Evolutionary conservation across 208 protist species (phyloP).

Genomic region (Acanthamoeba rhysodes): DNA sequence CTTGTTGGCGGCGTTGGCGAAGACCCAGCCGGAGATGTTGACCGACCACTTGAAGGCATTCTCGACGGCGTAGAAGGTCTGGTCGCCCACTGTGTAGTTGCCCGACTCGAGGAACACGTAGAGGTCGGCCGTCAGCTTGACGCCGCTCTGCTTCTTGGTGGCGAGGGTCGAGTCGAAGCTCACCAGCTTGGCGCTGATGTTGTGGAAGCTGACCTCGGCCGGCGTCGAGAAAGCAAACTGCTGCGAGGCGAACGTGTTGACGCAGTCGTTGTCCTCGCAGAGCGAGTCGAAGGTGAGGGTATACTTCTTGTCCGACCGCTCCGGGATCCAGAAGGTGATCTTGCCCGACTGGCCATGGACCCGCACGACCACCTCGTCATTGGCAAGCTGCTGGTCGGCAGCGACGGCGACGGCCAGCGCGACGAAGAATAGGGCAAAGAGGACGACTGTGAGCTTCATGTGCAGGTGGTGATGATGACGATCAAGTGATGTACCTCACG

Average conservation of each 20-base stretch:
- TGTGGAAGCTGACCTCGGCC: background rate
- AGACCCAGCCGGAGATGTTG: background rate
- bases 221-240: background rate
- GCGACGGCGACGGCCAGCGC: background rate
- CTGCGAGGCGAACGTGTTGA: slow-evolving; percentile 6
- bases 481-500: too few species aligned
- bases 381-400: background rate
- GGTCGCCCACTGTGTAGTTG: slow-evolving; percentile 4
- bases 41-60: slow-evolving; percentile 11
- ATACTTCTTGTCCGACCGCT: slow-evolving; percentile 2
- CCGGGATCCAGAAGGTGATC: slow-evolving; percentile 23
- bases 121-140: background rate
- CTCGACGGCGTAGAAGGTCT: background rate
- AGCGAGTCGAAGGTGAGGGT: slow-evolving; percentile 12
- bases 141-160: background rate
- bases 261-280: background rate
- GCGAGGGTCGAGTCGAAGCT: background rate
- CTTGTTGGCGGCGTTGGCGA: background rate
- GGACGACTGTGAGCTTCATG: background rate
- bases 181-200: slow-evolving; percentile 18
- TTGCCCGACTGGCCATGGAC: slow-evolving; percentile 1
- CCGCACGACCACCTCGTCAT: background rate
- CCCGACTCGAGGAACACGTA: slow-evolving; percentile 26
- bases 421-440: background rate
- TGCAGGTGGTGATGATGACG: too few species aligned